Conservation (phyloP, 1,139 yeast species). For the Zhuliangozyma parablackwelliae region DNA sequence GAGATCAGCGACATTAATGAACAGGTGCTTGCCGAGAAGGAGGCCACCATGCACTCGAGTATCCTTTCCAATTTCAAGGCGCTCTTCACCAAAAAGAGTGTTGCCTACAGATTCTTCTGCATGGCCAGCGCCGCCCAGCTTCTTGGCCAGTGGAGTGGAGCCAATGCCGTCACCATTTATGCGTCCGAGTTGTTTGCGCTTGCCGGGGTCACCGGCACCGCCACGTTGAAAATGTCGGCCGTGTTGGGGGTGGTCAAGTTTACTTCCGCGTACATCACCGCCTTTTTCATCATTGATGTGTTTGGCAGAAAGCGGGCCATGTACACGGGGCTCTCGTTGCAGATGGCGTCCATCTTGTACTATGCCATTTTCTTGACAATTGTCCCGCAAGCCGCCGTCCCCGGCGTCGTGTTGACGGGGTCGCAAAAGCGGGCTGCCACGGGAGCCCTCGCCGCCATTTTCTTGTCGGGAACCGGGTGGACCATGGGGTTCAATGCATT, state of each 20-base stretch:
- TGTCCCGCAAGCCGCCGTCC: slow-evolving; percentile 42
- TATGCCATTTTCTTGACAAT: slow-evolving; percentile 45
- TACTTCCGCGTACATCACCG: slow-evolving; percentile 38
- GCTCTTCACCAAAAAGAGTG: slow-evolving; percentile 30
- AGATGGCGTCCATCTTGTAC: slow-evolving; percentile 25
- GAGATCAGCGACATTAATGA: slow-evolving; percentile 51
- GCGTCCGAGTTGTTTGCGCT: slow-evolving; percentile 52
- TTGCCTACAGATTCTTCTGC: slow-evolving; percentile 42
- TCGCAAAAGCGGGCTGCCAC: slow-evolving; percentile 36
- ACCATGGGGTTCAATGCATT: slow-evolving; percentile 58
- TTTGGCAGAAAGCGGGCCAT: slow-evolving; percentile 42
- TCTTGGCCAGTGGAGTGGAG: slow-evolving; percentile 62
- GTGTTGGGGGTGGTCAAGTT: slow-evolving; percentile 47
- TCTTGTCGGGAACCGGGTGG: slow-evolving; percentile 57
- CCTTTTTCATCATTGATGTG: slow-evolving; percentile 45
- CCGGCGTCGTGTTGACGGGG: slow-evolving; percentile 21
- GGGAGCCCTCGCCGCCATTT: slow-evolving; percentile 52
- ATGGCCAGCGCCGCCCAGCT: slow-evolving; percentile 44
- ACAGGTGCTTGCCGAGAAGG: slow-evolving; percentile 36
- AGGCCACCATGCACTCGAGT: slow-evolving; percentile 27
- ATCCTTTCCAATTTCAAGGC: slow-evolving; percentile 24
- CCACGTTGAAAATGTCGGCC: slow-evolving; percentile 43
- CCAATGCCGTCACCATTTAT: slow-evolving; percentile 58
- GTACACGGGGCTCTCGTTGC: slow-evolving; percentile 36
- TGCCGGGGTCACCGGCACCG: slow-evolving; percentile 40